phyloP scores from a whole-genome alignment of 202 grass and related monocot genomes.

The Setaria viridis region DNA sequence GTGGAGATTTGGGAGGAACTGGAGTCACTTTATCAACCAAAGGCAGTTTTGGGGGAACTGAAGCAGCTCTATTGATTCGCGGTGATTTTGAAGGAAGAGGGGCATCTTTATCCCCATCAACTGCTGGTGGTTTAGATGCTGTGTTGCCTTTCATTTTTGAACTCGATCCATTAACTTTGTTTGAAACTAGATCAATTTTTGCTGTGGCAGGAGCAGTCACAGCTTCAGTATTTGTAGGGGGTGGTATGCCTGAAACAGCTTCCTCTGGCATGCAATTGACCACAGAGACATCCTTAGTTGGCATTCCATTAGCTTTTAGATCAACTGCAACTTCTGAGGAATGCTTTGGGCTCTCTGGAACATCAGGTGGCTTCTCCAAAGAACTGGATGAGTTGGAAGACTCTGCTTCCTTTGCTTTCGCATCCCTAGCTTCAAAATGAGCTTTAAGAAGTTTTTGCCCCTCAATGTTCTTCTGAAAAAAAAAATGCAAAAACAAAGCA shows the following conservation, averaged over 20 bases:
- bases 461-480: conserved; percentile 59
- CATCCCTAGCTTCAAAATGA: conserved; percentile 61
- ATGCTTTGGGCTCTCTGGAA: conserved; percentile 35
- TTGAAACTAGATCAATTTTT: conserved; percentile 48
- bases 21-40: conserved; percentile 32
- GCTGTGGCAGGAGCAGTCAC: conserved; percentile 17
- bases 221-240: conserved; percentile 33
- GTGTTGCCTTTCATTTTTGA: conserved; percentile 27
- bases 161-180: conserved; percentile 39
- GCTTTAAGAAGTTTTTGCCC: conserved; percentile 68
- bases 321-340: conserved; percentile 38
- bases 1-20: conserved; percentile 44
- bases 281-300: conserved; percentile 44
- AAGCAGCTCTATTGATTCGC: conserved; percentile 30
- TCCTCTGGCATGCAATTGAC: conserved; percentile 30
- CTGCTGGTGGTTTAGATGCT: conserved; percentile 42
- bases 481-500: conserved; percentile 15
- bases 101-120: conserved; percentile 52
- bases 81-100: conserved; percentile 51
- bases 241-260: conserved; percentile 40
- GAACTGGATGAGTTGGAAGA: conserved; percentile 64
- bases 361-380: conserved; percentile 56
- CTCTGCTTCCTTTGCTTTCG: conserved; percentile 48
- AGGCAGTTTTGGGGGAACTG: conserved; percentile 30
- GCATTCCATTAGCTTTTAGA: conserved; percentile 41